Evolutionary conservation across 495 filamentous ascomycete species (phyloP).

Genomic region (Glonium stellatum): DNA sequence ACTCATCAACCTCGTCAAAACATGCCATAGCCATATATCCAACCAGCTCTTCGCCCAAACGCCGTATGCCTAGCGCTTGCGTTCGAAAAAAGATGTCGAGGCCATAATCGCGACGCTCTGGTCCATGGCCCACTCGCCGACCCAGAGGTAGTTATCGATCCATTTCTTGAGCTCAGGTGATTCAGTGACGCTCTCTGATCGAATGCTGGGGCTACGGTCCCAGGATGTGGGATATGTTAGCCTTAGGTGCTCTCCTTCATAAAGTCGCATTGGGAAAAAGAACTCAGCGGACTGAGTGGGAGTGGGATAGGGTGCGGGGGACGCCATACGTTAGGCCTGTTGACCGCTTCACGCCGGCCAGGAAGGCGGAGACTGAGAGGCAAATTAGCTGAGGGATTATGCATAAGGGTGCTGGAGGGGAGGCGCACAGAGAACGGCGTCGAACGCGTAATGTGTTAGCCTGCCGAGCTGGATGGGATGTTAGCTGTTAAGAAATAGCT

Average conservation of each 20-base stretch:
- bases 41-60: neutral
- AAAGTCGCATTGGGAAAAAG: neutral
- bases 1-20: neutral
- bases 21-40: neutral
- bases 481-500: conserved; percentile 9
- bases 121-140: conserved; percentile 98
- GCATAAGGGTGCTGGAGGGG: neutral
- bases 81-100: conserved; percentile 80
- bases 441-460: conserved; percentile 90
- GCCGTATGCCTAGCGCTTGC: conserved; percentile 55
- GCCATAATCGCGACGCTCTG: conserved; percentile 87
- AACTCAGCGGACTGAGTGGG: conserved; percentile 7
- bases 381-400: conserved; percentile 1
- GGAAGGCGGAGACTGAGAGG: conserved; percentile 75
- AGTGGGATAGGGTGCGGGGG: conserved; percentile 8
- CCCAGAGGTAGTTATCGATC: conserved; percentile 89
- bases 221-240: conserved; percentile 37
- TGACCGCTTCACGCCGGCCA: conserved; percentile 91
- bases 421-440: conserved; percentile 79
- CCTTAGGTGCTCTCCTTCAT: conserved; percentile 24
- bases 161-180: conserved; percentile 81
- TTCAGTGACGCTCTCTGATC: conserved; percentile 76
- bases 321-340: conserved; percentile 90
- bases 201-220: conserved; percentile 68
- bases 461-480: conserved; percentile 66